Conservation (phyloP, 495 filamentous ascomycete genomes). For the Hypoxylon subgilvum region DNA sequence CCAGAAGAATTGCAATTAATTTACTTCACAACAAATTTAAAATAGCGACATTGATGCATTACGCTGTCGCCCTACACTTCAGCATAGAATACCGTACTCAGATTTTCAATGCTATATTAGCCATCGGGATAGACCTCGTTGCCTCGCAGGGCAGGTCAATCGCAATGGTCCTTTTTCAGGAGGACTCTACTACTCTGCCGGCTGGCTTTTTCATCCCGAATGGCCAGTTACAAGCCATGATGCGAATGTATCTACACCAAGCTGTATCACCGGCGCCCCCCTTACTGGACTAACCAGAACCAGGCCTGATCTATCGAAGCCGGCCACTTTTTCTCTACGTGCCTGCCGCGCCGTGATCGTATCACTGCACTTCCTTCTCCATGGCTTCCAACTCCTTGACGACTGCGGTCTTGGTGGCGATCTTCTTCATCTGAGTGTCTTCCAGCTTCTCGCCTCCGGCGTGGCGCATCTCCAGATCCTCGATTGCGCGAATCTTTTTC, state of each 20-base stretch:
- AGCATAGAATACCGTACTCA: no score
- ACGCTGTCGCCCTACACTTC: no score
- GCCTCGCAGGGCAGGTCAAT: neutral
- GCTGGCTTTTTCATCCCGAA: constrained; percentile 16
- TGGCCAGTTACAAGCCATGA: constrained; percentile 19
- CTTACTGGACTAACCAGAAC: constrained; percentile 28
- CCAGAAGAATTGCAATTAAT: no score
- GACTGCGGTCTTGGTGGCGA: constrained; percentile 81
- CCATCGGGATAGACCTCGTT: neutral
- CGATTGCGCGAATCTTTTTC: constrained; percentile 97
- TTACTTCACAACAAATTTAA: neutral
- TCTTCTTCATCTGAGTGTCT: constrained; percentile 98
- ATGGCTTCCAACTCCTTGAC: constrained; percentile 74
- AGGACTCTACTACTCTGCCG: constrained; percentile 6
- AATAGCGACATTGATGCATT: neutral
- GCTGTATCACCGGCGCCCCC: constrained; percentile 13
- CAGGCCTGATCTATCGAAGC: constrained; percentile 11
- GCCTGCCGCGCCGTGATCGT: neutral
- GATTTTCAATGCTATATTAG: constrained; percentile 9
- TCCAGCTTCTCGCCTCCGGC: constrained; percentile 95
- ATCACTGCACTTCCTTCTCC: constrained; percentile 45
- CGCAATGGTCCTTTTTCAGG: neutral
- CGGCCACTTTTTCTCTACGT: neutral
- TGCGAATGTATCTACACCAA: constrained; percentile 16
- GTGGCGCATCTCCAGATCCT: constrained; percentile 94